Evolutionary conservation across 176 grass and related monocot species (phyloP).

Genomic region (Themeda triandra): DNA sequence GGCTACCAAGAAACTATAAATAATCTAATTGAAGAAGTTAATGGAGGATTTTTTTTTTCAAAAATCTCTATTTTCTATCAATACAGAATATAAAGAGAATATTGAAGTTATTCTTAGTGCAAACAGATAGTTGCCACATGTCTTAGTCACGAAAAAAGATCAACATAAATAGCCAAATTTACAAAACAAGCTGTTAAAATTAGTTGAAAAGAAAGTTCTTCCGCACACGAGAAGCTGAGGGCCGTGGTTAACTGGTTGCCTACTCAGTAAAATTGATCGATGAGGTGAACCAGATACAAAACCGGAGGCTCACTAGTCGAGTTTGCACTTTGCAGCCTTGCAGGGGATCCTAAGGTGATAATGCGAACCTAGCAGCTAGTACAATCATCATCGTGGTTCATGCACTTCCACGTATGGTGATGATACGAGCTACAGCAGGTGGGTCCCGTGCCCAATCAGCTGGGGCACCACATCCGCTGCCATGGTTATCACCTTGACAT

Average conservation of each 20-base stretch:
- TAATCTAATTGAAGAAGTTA: neutral
- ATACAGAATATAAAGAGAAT: too few species aligned
- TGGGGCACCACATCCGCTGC: slow-evolving; percentile 25
- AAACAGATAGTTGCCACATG: neutral
- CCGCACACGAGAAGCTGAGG: neutral
- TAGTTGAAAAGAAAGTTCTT: neutral
- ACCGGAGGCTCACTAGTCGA: too few species aligned
- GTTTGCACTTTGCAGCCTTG: neutral
- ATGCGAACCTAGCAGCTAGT: neutral
- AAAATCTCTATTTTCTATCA: too few species aligned
- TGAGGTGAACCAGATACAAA: neutral
- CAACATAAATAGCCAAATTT: too few species aligned
- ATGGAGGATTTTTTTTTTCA: too few species aligned
- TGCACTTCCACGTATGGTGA: neutral
- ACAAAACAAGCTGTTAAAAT: too few species aligned
- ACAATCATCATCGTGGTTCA: neutral
- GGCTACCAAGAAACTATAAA: neutral
- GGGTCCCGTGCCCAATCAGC: slow-evolving; percentile 3
- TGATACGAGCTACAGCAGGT: neutral
- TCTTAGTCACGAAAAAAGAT: neutral
- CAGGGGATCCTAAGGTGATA: slow-evolving; percentile 16
- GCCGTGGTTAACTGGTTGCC: neutral
- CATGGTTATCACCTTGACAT: slow-evolving; percentile 1
- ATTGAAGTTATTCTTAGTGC: too few species aligned
- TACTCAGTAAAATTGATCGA: neutral